These are phyloP conservation scores for Gaillardinia entomophila DNA, from an alignment of 805 yeast species.

Conservation along the genomic window DNA sequence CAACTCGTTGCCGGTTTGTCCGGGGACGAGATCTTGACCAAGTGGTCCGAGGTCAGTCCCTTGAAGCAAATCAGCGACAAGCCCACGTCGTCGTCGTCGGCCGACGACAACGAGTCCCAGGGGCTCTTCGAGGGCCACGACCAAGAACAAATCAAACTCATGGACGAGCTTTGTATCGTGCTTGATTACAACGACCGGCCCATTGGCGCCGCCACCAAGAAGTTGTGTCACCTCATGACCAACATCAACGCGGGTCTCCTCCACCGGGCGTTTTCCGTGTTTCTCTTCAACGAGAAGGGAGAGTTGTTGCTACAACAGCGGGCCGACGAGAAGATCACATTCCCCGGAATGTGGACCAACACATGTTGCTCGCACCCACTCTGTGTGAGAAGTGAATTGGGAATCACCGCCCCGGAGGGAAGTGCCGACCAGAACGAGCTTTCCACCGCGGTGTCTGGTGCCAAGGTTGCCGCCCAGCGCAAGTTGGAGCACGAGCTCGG, in stretches of 20 bases:
- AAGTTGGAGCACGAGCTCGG: conserved; percentile 93
- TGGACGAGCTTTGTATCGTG: conserved; percentile 96
- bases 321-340: conserved; percentile 94
- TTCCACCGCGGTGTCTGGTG: conserved; percentile 66
- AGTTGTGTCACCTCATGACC: conserved; percentile 80
- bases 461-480: conserved; percentile 82
- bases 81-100: conserved; percentile 5
- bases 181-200: conserved; percentile 83
- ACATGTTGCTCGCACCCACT: conserved; percentile 98
- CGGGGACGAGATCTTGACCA: conserved; percentile 43
- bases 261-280: conserved; percentile 96
- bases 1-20: conserved; percentile 49
- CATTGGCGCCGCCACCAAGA: conserved; percentile 91
- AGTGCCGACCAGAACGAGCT: conserved; percentile 30
- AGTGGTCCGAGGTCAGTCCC: conserved; percentile 68
- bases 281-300: conserved; percentile 73
- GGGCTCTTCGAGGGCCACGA: conserved; percentile 78
- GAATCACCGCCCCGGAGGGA: conserved; percentile 24
- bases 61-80: conserved; percentile 38
- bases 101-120: conserved; percentile 20
- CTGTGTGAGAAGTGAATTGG: conserved; percentile 77
- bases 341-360: conserved; percentile 96
- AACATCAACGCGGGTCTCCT: conserved; percentile 82
- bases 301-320: conserved; percentile 87
- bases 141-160: conserved; percentile 85